Percentiles rank a stretch among this genome's conserved stretches.
Evolutionary conservation across 2,329 filamentous ascomycete genomes (phyloP).

Genomic region (Colletotrichum aenigma): DNA sequence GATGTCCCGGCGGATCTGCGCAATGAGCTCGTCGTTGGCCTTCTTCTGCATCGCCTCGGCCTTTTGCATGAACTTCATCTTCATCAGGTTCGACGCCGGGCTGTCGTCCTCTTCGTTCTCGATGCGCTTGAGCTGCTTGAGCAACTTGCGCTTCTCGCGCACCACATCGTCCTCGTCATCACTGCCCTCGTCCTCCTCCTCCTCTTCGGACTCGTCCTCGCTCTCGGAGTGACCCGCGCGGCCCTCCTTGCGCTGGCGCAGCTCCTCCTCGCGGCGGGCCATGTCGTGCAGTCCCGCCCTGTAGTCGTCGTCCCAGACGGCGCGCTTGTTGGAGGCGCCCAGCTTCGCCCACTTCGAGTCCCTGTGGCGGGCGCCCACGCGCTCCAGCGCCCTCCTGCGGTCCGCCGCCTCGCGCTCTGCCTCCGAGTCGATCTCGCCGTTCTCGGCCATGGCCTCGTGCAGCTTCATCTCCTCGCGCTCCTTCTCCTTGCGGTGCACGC

Average conservation of each 20-base stretch:
- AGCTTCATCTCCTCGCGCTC: slow-evolving; percentile 58
- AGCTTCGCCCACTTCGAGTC: slow-evolving; percentile 94
- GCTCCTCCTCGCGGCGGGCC: slow-evolving; percentile 81
- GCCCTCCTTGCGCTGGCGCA: slow-evolving; percentile 80
- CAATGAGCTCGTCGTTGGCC: slow-evolving; percentile 79
- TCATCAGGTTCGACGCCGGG: slow-evolving; percentile 71
- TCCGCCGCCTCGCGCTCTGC: slow-evolving; percentile 70
- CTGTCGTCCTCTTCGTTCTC: slow-evolving; percentile 51
- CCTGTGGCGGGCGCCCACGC: slow-evolving; percentile 83
- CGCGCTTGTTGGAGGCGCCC: slow-evolving; percentile 77
- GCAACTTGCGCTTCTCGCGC: slow-evolving; percentile 39
- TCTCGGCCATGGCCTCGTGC: slow-evolving; percentile 57
- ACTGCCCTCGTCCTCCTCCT: slow-evolving; percentile 62
- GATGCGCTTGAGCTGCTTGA: slow-evolving; percentile 51
- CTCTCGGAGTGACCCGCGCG: slow-evolving; percentile 51
- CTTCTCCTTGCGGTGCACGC: slow-evolving; percentile 82
- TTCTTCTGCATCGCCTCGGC: slow-evolving; percentile 80
- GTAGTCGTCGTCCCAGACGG: slow-evolving; percentile 88
- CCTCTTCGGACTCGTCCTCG: slow-evolving; percentile 59
- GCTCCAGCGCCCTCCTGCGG: slow-evolving; percentile 78
- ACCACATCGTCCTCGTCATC: slow-evolving; percentile 46
- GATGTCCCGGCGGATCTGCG: slow-evolving; percentile 73
- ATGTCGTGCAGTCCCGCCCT: slow-evolving; percentile 79
- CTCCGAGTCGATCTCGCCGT: slow-evolving; percentile 67
- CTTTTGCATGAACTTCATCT: slow-evolving; percentile 94